A percentile compares a stretch with the other conserved stretches of the same genome.
Evolutionary conservation across 805 yeast genomes (phyloP).

Genomic region (Lachancea fermentati): DNA sequence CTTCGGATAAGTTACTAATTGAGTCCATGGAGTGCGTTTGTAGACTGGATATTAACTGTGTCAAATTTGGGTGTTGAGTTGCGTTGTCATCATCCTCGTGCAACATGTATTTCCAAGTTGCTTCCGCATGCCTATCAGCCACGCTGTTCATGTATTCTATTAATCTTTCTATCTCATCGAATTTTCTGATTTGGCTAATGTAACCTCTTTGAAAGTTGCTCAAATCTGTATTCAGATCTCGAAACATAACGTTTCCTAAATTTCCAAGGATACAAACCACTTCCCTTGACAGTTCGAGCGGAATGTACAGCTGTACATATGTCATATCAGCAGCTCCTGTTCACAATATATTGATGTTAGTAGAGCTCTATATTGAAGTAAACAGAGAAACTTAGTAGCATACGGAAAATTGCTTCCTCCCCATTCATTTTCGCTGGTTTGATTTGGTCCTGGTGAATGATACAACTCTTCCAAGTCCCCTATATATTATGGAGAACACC

Average conservation of each 20-base stretch:
- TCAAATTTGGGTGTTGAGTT: conserved; percentile 16
- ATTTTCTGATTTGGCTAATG: conserved; percentile 75
- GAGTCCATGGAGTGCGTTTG: conserved; percentile 33
- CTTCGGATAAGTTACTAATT: conserved; percentile 55
- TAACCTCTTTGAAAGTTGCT: conserved; percentile 87
- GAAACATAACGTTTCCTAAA: conserved; percentile 76
- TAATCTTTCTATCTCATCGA: conserved; percentile 81
- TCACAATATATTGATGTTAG: conserved; percentile 2
- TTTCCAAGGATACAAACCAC: conserved; percentile 81
- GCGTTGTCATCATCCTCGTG: conserved; percentile 26
- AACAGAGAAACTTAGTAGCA: conserved; percentile 13
- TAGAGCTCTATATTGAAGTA: not conserved
- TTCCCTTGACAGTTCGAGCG: conserved; percentile 78
- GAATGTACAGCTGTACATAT: conserved; percentile 83
- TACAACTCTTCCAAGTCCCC: not conserved
- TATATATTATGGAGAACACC: not conserved
- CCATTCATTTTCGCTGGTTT: conserved; percentile 19
- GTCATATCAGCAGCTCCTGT: conserved; percentile 92
- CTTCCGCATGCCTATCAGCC: conserved; percentile 41
- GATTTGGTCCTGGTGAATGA: not conserved
- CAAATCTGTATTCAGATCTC: conserved; percentile 78
- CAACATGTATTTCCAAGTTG: conserved; percentile 32
- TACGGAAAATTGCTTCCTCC: conserved; percentile 40
- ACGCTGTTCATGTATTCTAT: conserved; percentile 45
- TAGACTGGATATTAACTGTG: conserved; percentile 17